A percentile compares a stretch with the other conserved stretches of the same genome.
Evolutionary conservation across 2,329 filamentous ascomycete species (phyloP).

Genomic region (Fusarium hainanense): DNA sequence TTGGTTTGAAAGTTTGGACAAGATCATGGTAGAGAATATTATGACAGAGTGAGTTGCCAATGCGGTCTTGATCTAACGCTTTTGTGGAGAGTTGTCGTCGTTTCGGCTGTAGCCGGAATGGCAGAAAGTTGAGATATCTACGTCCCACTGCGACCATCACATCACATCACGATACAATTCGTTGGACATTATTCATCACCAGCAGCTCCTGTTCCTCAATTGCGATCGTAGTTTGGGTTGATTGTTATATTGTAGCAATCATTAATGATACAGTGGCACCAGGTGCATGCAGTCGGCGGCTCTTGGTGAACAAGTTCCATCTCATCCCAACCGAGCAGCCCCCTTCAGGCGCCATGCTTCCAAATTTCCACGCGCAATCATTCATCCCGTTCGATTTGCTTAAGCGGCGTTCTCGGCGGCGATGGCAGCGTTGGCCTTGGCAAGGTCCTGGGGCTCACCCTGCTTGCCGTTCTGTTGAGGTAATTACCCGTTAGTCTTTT

Average conservation of each 20-base stretch:
- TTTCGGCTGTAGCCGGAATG: slow-evolving; percentile 45
- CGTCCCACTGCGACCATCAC: slow-evolving; percentile 20
- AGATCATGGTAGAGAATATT: slow-evolving; percentile 3
- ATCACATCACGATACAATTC: slow-evolving; percentile 1
- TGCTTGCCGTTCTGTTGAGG: slow-evolving; percentile 90
- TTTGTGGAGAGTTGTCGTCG: slow-evolving; percentile 32
- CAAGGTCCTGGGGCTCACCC: slow-evolving; percentile 82
- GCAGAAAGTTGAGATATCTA: slow-evolving; percentile 30
- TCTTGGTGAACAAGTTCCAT: slow-evolving; percentile 39
- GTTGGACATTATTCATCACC: slow-evolving; percentile 15
- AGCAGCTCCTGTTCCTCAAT: slow-evolving; percentile 15
- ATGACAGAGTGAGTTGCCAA: slow-evolving; percentile 7
- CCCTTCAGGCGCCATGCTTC: slow-evolving; percentile 30
- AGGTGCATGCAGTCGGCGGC: slow-evolving; percentile 41
- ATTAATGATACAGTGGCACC: slow-evolving; percentile 51
- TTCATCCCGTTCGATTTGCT: slow-evolving; percentile 31
- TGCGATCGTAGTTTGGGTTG: slow-evolving; percentile 30
- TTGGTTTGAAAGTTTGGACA: neutral
- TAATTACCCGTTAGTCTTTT: slow-evolving; percentile 48
- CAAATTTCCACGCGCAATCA: slow-evolving; percentile 42
- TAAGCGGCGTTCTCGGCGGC: slow-evolving; percentile 55
- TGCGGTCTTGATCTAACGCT: slow-evolving; percentile 15
- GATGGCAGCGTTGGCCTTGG: slow-evolving; percentile 61
- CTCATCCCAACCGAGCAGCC: slow-evolving; percentile 37
- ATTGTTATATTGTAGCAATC: slow-evolving; percentile 50